Evolutionary conservation across 768 basidiomycete genomes (phyloP).

Genomic region (Terana coerulea): DNA sequence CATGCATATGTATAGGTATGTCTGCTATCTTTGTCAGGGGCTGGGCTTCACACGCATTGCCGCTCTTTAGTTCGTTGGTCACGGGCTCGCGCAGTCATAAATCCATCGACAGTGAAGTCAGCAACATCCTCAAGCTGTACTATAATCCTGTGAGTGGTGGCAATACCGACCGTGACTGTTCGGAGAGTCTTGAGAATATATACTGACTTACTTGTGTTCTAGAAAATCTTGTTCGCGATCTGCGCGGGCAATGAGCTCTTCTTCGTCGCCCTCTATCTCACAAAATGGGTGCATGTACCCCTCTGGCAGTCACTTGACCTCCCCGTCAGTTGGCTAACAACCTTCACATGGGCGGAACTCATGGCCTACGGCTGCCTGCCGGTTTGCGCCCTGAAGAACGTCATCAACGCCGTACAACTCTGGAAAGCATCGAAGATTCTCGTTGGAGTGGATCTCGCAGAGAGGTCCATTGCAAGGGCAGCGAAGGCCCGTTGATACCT

Average conservation of each 20-base stretch:
- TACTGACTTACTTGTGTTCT: neutral
- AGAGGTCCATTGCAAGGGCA: conserved; percentile 61
- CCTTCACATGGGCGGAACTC: conserved; percentile 72
- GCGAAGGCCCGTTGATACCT: neutral
- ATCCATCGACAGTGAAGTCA: conserved; percentile 86
- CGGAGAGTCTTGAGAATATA: neutral
- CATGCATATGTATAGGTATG: conserved; percentile 99
- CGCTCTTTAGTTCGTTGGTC: conserved; percentile 69
- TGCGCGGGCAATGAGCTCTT: conserved; percentile 96
- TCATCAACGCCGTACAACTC: conserved; percentile 93
- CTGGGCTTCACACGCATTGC: neutral
- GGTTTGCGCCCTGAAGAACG: conserved; percentile 77
- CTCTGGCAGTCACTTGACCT: conserved; percentile 43
- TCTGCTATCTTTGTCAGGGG: conserved; percentile 1
- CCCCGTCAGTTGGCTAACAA: conserved; percentile 26
- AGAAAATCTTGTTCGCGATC: conserved; percentile 87
- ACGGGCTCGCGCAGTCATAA: conserved; percentile 95
- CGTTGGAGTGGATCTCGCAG: conserved; percentile 89
- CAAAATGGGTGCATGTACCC: conserved; percentile 77
- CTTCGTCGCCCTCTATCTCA: conserved; percentile 92
- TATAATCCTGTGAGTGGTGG: conserved; percentile 77
- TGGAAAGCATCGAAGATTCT: conserved; percentile 98
- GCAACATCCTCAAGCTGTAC: conserved; percentile 86
- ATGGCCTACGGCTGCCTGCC: conserved; percentile 61
- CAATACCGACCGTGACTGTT: neutral